phyloP scores from a whole-genome alignment of 371 early-diverging fungal species.

The Saksenaea oblongispora region DNA sequence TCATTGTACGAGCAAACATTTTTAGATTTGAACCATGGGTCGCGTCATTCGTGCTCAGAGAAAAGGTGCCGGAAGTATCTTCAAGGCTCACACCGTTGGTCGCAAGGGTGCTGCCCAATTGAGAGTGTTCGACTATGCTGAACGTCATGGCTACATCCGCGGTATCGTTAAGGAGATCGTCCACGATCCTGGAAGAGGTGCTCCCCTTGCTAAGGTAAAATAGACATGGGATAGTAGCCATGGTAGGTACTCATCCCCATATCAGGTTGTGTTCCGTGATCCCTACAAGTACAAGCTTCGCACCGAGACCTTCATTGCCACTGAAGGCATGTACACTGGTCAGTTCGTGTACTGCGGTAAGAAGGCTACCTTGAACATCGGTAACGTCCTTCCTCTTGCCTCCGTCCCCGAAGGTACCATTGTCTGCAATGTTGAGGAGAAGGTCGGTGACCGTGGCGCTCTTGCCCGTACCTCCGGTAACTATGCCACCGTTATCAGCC shows the following conservation, averaged over 20 bases:
- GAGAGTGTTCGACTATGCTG: conserved; percentile 93
- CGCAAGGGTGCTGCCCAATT: conserved; percentile 97
- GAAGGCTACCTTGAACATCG: conserved; percentile 95
- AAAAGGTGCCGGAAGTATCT: conserved; percentile 99
- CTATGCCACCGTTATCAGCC: conserved; percentile 98
- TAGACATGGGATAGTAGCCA: neutral
- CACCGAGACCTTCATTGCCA: conserved; percentile 96
- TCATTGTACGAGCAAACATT: neutral
- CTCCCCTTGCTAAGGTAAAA: conserved; percentile 96
- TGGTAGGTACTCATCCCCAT: neutral
- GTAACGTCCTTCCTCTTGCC: conserved; percentile 95
- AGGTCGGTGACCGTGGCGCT: conserved; percentile 97
- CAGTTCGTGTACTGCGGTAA: conserved; percentile 99
- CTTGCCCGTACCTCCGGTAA: conserved; percentile 98
- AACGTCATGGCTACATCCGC: conserved; percentile 96
- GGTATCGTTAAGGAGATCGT: conserved; percentile 99
- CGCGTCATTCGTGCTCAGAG: conserved; percentile 89
- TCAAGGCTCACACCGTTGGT: conserved; percentile 95
- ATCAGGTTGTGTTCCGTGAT: conserved; percentile 57
- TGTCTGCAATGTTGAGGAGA: conserved; percentile 98
- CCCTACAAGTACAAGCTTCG: conserved; percentile 81
- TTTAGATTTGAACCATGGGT: conserved; percentile 52
- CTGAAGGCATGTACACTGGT: conserved; percentile 99
- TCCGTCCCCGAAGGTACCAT: conserved; percentile 99
- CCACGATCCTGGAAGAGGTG: conserved; percentile 99